These are phyloP conservation scores for Jamesozyma lodderae DNA, from an alignment of 805 yeast genomes.

Conservation along the genomic window DNA sequence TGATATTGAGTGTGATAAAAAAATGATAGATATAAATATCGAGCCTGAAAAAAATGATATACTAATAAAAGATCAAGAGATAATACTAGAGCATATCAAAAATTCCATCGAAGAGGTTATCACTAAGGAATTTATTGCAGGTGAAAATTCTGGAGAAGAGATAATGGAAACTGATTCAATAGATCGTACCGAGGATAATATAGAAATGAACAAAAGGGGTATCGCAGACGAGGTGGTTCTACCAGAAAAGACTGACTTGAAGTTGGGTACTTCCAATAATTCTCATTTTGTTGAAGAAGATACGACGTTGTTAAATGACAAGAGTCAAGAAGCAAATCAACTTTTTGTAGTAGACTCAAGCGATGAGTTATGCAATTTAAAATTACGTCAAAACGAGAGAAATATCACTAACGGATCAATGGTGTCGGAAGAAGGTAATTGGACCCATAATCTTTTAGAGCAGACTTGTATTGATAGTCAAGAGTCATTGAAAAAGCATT, in stretches of 20 bases:
- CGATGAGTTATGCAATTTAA: neutral
- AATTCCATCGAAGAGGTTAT: neutral
- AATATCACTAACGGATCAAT: slow-evolving; percentile 9
- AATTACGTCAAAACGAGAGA: neutral
- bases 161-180: no score
- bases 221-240: neutral
- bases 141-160: no score
- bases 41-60: slow-evolving; percentile 40
- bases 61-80: slow-evolving; percentile 21
- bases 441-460: slow-evolving; percentile 9
- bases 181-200: neutral
- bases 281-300: neutral
- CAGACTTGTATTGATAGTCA: neutral
- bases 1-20: slow-evolving; percentile 14
- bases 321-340: no score
- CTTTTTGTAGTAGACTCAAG: neutral
- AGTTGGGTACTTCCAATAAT: neutral
- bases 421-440: slow-evolving; percentile 11
- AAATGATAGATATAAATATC: slow-evolving; percentile 33
- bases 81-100: slow-evolving; percentile 14
- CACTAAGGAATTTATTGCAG: neutral
- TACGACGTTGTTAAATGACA: slow-evolving; percentile 1
- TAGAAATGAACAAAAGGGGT: neutral
- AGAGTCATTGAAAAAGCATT: neutral
- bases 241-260: neutral